phyloP scores from a whole-genome alignment of 805 yeast genomes.

The Pichia cephalocereana region DNA sequence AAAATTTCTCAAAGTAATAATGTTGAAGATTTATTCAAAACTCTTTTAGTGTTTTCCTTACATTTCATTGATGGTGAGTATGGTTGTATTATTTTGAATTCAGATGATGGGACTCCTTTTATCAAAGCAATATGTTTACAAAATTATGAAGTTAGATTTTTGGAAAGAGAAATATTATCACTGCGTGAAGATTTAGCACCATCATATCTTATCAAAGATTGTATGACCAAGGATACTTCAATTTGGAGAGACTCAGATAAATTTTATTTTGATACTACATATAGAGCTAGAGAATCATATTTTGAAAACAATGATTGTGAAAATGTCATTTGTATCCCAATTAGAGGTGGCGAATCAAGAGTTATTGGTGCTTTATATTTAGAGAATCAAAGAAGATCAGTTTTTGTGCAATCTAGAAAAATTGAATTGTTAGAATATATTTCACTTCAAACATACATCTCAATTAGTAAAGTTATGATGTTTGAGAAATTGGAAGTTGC shows the following conservation, averaged over 20 bases:
- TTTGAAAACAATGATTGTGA: constrained; percentile 27
- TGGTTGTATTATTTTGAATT: constrained; percentile 25
- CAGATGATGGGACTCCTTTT: constrained; percentile 19
- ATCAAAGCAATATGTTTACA: constrained; percentile 26
- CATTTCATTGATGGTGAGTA: constrained; percentile 22
- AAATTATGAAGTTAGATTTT: constrained; percentile 15
- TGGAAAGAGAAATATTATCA: constrained; percentile 30
- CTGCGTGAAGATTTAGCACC: constrained; percentile 37
- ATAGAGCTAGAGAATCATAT: constrained; percentile 32
- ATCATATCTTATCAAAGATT: constrained; percentile 29
- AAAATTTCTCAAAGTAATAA: constrained; percentile 39
- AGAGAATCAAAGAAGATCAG: constrained; percentile 24
- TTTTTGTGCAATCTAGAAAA: constrained; percentile 25
- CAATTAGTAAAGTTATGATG: constrained; percentile 37
- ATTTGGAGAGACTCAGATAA: constrained; percentile 30
- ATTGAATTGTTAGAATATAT: constrained; percentile 33
- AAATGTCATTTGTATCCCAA: constrained; percentile 36
- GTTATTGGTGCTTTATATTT: constrained; percentile 39
- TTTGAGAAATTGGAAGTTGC: constrained; percentile 42
- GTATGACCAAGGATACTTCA: constrained; percentile 28
- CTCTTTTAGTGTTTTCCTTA: constrained; percentile 31
- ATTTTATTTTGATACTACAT: constrained; percentile 25
- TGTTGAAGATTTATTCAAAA: constrained; percentile 28
- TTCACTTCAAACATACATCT: constrained; percentile 44
- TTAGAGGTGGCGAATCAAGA: constrained; percentile 30